Base-by-base conservation (phyloP, 768 basidiomycete species). In the Hemileccinum impolitum region DNA sequence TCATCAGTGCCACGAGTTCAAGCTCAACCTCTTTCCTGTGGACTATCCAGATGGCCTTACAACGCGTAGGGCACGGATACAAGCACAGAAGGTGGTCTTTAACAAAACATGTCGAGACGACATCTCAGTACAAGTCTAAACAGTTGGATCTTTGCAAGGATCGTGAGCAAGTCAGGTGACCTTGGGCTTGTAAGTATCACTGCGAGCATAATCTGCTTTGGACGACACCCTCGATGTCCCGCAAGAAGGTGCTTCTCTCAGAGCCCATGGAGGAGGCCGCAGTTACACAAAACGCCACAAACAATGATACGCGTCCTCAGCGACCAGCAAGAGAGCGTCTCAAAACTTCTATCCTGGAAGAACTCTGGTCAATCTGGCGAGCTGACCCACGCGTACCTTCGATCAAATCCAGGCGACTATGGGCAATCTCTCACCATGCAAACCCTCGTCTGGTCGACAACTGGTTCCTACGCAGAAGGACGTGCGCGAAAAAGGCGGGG, bases 291-390 rank as follows among this genome's bases (percentile, higher is more conserved):
- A 36, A 13, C n/a, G 13, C 45, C 6, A 25, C 48, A 32, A 43
- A 31, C 47, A 19, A 26, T 31, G 26, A 31, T 5, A 11, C 31
- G 18, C 57, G 48, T 21, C 50, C 28, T 31, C 34, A 30, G 21
- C 59, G 39, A 18, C 36, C 21, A 6, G 21, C 12, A 12, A 51
- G 44, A 38, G 59, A 62, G 17, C 47, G 40, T 40, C 56, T 62
- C 37, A 2, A 32, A 15, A n/a, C 13, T 17, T 47, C 48, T 1
- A 39, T 53, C 35, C 50, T 65, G 17, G 26, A 47, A 36, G 65
- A 66, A 15, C 67, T 66, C 19, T 65, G 62, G 63, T 56, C 46
- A 4, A 66, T 66, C 35, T 66, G 67, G 65, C 56, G 30, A 35
- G 42, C 51, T 8, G 42, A 69, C 44, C 63, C 56, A 9, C 65